Evolutionary conservation across 2,329 filamentous ascomycete genomes (phyloP).

Genomic region (Talaromyces albobiverticillius): DNA sequence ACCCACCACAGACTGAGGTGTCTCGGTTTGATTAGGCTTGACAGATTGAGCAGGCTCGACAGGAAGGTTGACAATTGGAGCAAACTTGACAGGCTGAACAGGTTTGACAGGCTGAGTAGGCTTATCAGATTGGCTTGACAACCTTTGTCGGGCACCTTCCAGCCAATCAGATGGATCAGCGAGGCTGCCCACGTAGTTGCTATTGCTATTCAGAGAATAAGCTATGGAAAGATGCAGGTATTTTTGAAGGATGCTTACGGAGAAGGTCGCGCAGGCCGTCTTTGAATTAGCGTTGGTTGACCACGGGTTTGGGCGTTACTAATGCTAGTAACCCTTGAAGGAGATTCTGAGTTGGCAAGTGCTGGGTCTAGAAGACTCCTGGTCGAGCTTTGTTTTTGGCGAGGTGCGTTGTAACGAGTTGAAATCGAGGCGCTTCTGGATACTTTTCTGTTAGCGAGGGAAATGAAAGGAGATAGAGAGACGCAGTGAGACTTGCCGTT

Average conservation of each 20-base stretch:
- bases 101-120: background rate
- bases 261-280: background rate
- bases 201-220: background rate
- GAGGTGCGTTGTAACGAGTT: background rate
- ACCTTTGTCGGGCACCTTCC: background rate
- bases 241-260: background rate
- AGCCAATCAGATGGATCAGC: background rate
- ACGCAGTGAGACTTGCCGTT: background rate
- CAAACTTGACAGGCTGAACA: background rate
- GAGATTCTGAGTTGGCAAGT: background rate
- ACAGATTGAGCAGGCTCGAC: background rate
- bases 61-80: no score
- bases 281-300: background rate
- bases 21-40: background rate
- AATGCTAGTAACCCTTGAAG: background rate
- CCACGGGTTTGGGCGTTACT: background rate
- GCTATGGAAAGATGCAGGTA: background rate
- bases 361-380: background rate
- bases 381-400: background rate
- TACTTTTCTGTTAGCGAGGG: background rate
- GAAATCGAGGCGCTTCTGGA: background rate
- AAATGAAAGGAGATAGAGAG: background rate
- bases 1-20: background rate
- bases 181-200: background rate
- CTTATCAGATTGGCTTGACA: background rate